These are phyloP conservation scores for Nothophaeocryptopus gaeumannii DNA, from an alignment of 2,329 filamentous ascomycete genomes.

Conservation along the genomic window DNA sequence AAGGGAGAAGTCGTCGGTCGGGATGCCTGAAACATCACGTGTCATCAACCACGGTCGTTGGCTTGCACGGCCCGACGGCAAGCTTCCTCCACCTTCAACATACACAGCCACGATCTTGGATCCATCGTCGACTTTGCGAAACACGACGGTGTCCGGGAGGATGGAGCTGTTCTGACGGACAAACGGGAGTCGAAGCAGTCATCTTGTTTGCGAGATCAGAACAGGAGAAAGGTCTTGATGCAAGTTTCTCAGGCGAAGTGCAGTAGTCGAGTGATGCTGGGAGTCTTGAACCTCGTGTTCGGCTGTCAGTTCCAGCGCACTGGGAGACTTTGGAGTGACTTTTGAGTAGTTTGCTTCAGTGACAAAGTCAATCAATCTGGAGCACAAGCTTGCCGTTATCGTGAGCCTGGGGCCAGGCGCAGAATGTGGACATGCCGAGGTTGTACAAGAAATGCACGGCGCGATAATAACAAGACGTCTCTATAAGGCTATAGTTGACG, in stretches of 20 bases:
- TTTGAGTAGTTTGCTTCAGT: background rate
- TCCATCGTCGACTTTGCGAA: background rate
- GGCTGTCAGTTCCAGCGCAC: background rate
- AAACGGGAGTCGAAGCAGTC: background rate
- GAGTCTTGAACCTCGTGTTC: background rate
- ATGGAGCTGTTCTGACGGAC: background rate
- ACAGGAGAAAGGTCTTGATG: too few relatives aligned
- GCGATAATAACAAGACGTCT: constrained; percentile 4
- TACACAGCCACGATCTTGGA: constrained; percentile 3
- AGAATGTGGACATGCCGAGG: background rate
- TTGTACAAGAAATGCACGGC: background rate
- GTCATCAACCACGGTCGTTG: too few relatives aligned
- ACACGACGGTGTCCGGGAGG: background rate
- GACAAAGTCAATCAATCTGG: background rate
- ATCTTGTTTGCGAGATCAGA: too few relatives aligned
- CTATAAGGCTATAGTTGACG: constrained; percentile 3
- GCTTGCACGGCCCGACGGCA: background rate
- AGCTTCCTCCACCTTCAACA: background rate
- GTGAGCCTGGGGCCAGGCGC: background rate
- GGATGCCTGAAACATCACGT: too few relatives aligned
- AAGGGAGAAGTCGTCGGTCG: too few relatives aligned
- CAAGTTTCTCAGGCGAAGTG: background rate
- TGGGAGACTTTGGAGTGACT: background rate
- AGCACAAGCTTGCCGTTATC: background rate
- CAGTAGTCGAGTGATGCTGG: background rate